Percentiles rank a stretch among this genome's conserved stretches.
phyloP scores from a whole-genome alignment of 2,329 filamentous ascomycete genomes.

The Cadophora luteo-olivacea region DNA sequence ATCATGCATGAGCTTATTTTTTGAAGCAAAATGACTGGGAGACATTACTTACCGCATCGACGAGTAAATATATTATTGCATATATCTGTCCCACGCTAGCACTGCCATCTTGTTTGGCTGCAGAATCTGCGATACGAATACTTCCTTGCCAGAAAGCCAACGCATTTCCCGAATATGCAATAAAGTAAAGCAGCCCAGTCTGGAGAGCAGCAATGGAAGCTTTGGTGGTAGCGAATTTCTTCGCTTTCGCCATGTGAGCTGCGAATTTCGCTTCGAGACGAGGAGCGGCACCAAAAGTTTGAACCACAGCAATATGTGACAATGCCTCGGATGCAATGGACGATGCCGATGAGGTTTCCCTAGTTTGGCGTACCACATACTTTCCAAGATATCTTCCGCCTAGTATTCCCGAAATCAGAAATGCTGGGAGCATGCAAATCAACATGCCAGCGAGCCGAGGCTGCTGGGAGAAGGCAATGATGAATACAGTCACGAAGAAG shows the following conservation, averaged over 20 bases:
- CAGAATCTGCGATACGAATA: slow-evolving; percentile 51
- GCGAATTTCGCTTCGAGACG: slow-evolving; percentile 57
- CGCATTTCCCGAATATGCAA: slow-evolving; percentile 54
- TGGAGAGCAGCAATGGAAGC: slow-evolving; percentile 55
- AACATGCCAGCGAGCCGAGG: slow-evolving; percentile 13
- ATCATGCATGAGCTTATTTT: too few species aligned
- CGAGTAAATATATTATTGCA: slow-evolving; percentile 58
- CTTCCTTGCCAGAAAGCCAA: slow-evolving; percentile 65
- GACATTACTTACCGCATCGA: slow-evolving; percentile 45
- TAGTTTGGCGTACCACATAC: neutral
- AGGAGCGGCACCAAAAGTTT: slow-evolving; percentile 52
- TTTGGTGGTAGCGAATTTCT: slow-evolving; percentile 55
- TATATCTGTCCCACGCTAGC: slow-evolving; percentile 49
- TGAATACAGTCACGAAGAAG: slow-evolving; percentile 13
- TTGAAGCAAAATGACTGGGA: too few species aligned
- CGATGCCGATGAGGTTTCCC: slow-evolving; percentile 7
- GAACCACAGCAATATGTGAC: slow-evolving; percentile 4
- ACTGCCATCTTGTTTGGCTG: slow-evolving; percentile 20
- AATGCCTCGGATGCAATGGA: slow-evolving; percentile 14
- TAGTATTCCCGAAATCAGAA: neutral
- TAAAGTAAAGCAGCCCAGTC: slow-evolving; percentile 51
- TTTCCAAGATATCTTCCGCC: slow-evolving; percentile 1
- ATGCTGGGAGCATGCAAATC: slow-evolving; percentile 7
- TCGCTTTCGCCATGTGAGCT: slow-evolving; percentile 50
- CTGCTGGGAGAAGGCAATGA: slow-evolving; percentile 13